Evolutionary conservation across 768 basidiomycete species (phyloP).

Genomic region (Kwoniella dendrophila): DNA sequence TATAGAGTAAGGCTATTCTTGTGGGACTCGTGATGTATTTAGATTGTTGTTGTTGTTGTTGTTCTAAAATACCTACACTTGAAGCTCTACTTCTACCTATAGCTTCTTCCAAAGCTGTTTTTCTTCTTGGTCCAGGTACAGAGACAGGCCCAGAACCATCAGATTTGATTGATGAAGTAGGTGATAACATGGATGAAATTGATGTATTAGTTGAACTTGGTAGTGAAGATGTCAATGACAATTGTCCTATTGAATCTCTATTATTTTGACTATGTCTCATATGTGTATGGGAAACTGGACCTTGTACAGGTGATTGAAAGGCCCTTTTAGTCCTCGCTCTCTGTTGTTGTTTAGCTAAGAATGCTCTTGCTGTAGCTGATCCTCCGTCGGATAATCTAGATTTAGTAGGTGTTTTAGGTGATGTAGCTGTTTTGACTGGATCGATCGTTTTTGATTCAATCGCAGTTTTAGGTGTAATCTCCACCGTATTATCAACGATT

Average conservation of each 20-base stretch:
- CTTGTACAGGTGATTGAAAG: constrained; percentile 36
- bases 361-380: constrained; percentile 36
- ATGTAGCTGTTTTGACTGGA: too few species aligned
- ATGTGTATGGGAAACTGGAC: constrained; percentile 8
- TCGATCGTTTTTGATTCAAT: background rate
- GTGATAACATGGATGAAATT: constrained; percentile 12
- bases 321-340: constrained; percentile 41
- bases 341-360: constrained; percentile 47
- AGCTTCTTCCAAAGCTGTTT: constrained; percentile 45
- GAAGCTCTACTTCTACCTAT: constrained; percentile 42
- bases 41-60: constrained; percentile 11
- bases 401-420: constrained; percentile 14
- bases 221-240: background rate
- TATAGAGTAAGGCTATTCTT: constrained; percentile 8
- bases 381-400: constrained; percentile 18
- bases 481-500: background rate
- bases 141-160: too few species aligned
- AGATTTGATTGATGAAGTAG: constrained; percentile 8
- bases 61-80: constrained; percentile 24
- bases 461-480: constrained; percentile 10
- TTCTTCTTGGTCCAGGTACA: constrained; percentile 20
- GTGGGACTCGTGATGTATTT: constrained; percentile 17
- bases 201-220: constrained; percentile 8
- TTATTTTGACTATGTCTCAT: too few species aligned
- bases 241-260: background rate